These are phyloP conservation scores for Vinca minor DNA, from an alignment of 257 asterid genomes.

Conservation along the genomic window DNA sequence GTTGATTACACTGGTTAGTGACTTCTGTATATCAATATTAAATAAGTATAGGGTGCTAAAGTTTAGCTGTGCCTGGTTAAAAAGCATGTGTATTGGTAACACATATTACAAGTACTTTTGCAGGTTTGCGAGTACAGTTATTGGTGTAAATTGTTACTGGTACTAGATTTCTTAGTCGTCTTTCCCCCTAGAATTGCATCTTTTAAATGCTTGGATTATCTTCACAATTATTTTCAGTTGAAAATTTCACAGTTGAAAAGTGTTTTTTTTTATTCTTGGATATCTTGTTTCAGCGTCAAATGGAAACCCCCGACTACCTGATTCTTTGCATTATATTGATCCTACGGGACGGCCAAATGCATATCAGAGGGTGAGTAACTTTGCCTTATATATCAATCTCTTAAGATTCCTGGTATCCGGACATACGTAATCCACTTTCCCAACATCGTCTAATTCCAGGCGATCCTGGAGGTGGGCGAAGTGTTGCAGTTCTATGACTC, in stretches of 20 bases:
- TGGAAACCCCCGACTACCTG: slow-evolving; percentile 95
- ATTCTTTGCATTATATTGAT: slow-evolving; percentile 91
- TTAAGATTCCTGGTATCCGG: slow-evolving; percentile 8
- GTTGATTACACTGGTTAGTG: slow-evolving; percentile 87
- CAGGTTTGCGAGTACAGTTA: not conserved
- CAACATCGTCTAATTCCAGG: slow-evolving; percentile 40
- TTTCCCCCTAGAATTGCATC: not conserved
- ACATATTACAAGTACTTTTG: not conserved
- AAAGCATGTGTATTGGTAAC: not conserved
- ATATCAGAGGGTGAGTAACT: slow-evolving; percentile 75
- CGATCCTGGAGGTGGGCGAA: slow-evolving; percentile 83
- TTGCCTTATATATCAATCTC: slow-evolving; percentile 16
- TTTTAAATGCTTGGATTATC: not conserved
- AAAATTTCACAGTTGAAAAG: too few relatives aligned
- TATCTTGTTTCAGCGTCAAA: slow-evolving; percentile 74
- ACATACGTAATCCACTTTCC: slow-evolving; percentile 16
- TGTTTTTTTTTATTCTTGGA: slow-evolving; percentile 21
- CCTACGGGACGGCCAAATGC: slow-evolving; percentile 89
- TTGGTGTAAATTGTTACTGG: not conserved
- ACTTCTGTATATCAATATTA: not conserved
- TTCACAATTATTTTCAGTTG: not conserved
- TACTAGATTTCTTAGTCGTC: not conserved
- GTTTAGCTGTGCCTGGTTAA: not conserved
- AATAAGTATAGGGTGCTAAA: not conserved
- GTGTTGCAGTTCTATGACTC: slow-evolving; percentile 81